phyloP scores from a whole-genome alignment of 2,329 filamentous ascomycete species.

The Colletotrichum cuscutae region DNA sequence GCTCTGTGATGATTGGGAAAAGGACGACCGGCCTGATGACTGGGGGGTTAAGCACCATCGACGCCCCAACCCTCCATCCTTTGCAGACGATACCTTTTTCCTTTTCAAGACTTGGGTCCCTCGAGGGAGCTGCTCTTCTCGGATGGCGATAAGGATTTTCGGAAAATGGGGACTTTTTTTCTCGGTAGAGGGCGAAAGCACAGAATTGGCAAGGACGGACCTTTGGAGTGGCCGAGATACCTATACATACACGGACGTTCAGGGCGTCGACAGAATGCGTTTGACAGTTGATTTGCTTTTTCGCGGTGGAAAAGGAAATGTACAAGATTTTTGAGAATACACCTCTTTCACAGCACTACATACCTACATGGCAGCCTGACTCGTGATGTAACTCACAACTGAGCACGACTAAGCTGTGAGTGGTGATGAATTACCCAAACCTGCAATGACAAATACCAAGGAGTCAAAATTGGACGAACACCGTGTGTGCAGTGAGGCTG shows the following conservation, averaged over 20 bases:
- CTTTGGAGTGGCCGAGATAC: constrained; percentile 26
- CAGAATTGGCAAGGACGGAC: constrained; percentile 17
- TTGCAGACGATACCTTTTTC: constrained; percentile 7
- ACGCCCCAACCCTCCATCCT: background rate
- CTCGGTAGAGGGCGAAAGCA: constrained; percentile 22
- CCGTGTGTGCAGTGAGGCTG: constrained; percentile 18
- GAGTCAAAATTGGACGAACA: constrained; percentile 17
- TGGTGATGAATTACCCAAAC: background rate
- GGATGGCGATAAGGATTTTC: constrained; percentile 2
- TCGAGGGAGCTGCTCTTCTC: constrained; percentile 8
- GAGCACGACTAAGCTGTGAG: background rate
- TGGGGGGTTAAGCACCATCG: background rate
- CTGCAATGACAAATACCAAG: background rate
- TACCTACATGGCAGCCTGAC: background rate
- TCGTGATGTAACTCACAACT: background rate
- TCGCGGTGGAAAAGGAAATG: constrained; percentile 16
- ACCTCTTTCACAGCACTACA: background rate
- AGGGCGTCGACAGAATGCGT: constrained; percentile 32
- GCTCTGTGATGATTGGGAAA: background rate
- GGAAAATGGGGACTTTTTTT: constrained; percentile 20
- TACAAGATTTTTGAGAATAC: constrained; percentile 19
- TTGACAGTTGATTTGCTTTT: constrained; percentile 7
- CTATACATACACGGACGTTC: constrained; percentile 29
- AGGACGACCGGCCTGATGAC: background rate
- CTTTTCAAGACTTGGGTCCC: constrained; percentile 5